Evolutionary conservation across 1,139 yeast genomes (phyloP), one percentile per base, ranked within the genome.

Genomic region (Entelexis paramagnoliae): DNA sequence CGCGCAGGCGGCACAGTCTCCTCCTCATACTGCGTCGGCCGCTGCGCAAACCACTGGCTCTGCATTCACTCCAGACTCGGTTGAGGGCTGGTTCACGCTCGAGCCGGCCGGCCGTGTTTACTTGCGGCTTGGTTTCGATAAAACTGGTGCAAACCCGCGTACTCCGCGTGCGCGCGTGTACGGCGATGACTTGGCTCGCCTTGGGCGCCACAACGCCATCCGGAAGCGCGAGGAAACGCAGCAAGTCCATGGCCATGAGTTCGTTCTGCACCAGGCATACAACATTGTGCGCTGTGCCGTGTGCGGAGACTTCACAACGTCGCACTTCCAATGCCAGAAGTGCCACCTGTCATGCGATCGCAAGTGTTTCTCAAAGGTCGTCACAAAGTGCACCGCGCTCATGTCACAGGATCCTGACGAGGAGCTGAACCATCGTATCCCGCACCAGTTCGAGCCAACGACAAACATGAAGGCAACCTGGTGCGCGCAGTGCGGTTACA

Each of bases 401-500:
- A 81, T 95, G 14, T 80, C 86, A 59, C 78, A 85, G n/a, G 96
- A 87, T 60, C 59, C 56, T 14, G 97, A 88, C 64, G 85, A 93
- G 50, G 88, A 86, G 67, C 78, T 91, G 67, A 91, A 91, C 63
- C 97, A 91, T 66, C 85, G 95, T 60, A 91, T 91, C 61, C 98
- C 98, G 39, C 98, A 91, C 66, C 80, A 96, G 64, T 89, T 89
- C 66, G 96, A 86, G 59, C 89, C 93, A 24, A 78, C 81, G 30
- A 78, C 94, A 20, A 91, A 91, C 65, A 83, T 89, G 70, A 94
- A 96, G 62, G 94, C 98, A 6, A 89, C 89, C 64, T 91, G 98
- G 98, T 91, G 98, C 69, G 91, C 97, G 63, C 98, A 91, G 65
- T 91, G 98, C 75, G 98, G 98, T 56, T 88, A 87, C 65, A 80